A percentile compares a stretch with the other conserved stretches of the same genome.
These are phyloP conservation scores for Rauvolfia tetraphylla DNA, from an alignment of 257 asterid genomes.

Conservation along the genomic window DNA sequence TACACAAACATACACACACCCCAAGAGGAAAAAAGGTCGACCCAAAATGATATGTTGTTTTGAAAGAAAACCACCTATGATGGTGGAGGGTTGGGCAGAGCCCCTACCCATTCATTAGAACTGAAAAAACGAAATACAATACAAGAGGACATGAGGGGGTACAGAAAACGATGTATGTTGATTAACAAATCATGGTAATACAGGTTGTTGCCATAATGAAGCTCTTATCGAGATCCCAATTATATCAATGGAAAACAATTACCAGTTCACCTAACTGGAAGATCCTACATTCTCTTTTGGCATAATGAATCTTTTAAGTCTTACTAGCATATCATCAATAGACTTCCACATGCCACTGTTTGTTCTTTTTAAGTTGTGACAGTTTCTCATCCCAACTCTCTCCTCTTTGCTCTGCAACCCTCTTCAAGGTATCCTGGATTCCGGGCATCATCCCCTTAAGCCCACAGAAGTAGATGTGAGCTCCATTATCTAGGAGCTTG, in stretches of 20 bases:
- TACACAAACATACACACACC: too few species aligned
- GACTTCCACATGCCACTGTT: constrained; percentile 98
- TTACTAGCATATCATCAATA: constrained; percentile 28
- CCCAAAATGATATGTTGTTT: too few species aligned
- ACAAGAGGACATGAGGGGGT: too few species aligned
- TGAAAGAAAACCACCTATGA: too few species aligned
- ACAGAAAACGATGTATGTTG: background rate
- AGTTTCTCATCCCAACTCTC: constrained; percentile 93
- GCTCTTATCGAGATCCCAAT: background rate
- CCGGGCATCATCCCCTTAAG: constrained; percentile 99
- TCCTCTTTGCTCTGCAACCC: constrained; percentile 80
- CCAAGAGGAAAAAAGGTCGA: too few species aligned
- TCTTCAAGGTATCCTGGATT: constrained; percentile 85
- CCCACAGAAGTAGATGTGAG: constrained; percentile 94
- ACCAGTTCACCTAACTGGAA: background rate
- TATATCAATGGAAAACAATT: background rate
- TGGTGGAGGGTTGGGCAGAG: too few species aligned
- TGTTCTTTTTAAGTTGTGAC: constrained; percentile 78
- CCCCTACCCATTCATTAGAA: too few species aligned
- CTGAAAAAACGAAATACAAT: too few species aligned
- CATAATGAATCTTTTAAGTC: background rate
- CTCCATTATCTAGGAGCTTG: constrained; percentile 79
- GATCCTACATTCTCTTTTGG: background rate
- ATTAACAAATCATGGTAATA: background rate
- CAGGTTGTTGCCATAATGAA: background rate